Conservation (phyloP, 2,329 filamentous ascomycete genomes). For the Stachybotrys chlorohalonatus region DNA sequence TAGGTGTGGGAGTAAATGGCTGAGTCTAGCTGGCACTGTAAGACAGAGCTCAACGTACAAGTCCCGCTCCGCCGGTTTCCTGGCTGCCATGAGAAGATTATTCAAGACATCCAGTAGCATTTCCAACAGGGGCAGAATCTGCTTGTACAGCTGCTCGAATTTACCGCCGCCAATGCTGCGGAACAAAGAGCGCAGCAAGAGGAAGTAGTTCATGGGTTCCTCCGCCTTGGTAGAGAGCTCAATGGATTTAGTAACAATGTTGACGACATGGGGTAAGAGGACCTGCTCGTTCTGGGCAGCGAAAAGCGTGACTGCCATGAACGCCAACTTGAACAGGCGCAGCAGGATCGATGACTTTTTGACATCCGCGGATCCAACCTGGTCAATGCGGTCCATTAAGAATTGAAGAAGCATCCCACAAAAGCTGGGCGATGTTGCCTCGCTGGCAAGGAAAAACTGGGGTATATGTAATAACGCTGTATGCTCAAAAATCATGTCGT, state of each 20-base stretch:
- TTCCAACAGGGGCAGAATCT: constrained; percentile 89
- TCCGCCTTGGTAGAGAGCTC: constrained; percentile 91
- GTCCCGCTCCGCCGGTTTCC: constrained; percentile 84
- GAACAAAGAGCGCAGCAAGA: constrained; percentile 85
- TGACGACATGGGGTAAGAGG: constrained; percentile 87
- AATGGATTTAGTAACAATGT: constrained; percentile 95
- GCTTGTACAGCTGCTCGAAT: constrained; percentile 97
- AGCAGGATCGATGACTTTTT: constrained; percentile 89
- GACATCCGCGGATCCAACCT: constrained; percentile 86
- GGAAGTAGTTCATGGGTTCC: constrained; percentile 98
- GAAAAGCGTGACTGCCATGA: constrained; percentile 98
- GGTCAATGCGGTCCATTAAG: constrained; percentile 90
- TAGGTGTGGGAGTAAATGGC: constrained; percentile 88
- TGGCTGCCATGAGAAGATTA: constrained; percentile 80
- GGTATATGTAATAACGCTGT: constrained; percentile 88
- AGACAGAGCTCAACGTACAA: constrained; percentile 95
- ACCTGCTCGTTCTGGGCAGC: constrained; percentile 92
- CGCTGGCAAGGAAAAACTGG: constrained; percentile 97
- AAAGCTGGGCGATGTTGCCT: constrained; percentile 94
- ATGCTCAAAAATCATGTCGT: constrained; percentile 97
- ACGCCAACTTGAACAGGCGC: constrained; percentile 92
- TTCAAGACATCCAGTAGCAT: constrained; percentile 98
- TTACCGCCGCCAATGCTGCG: constrained; percentile 93
- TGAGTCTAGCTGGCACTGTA: constrained; percentile 88
- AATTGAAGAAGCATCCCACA: constrained; percentile 97